Evolutionary conservation across 495 filamentous ascomycete genomes (phyloP).

Genomic region (Daldinia loculata): DNA sequence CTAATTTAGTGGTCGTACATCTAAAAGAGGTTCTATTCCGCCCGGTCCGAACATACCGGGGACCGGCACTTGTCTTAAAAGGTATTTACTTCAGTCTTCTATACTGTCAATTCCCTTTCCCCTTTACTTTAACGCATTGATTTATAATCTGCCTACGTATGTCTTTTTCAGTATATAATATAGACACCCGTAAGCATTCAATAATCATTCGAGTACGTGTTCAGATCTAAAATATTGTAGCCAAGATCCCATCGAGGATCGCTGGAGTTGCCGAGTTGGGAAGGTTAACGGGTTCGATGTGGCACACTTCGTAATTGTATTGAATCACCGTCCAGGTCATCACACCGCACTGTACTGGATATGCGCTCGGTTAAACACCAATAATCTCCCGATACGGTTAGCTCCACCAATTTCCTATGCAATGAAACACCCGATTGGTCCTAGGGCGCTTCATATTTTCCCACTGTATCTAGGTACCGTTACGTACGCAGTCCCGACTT

Average conservation of each 20-base stretch:
- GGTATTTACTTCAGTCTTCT: neutral
- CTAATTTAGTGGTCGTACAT: slow-evolving; percentile 2
- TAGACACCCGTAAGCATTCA: neutral
- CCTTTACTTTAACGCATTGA: neutral
- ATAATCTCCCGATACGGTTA: slow-evolving; percentile 6
- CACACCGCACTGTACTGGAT: slow-evolving; percentile 21
- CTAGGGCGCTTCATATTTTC: slow-evolving; percentile 25
- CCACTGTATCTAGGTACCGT: neutral
- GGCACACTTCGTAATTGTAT: slow-evolving; percentile 2
- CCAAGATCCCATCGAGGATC: slow-evolving; percentile 6
- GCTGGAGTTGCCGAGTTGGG: slow-evolving; percentile 22
- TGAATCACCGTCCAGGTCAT: neutral
- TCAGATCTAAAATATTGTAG: slow-evolving; percentile 7
- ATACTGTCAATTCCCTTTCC: neutral
- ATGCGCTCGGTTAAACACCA: slow-evolving; percentile 16
- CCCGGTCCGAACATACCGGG: neutral
- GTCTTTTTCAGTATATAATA: neutral
- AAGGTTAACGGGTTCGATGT: slow-evolving; percentile 17
- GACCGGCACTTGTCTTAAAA: neutral
- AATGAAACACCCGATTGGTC: slow-evolving; percentile 23
- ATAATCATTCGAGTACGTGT: slow-evolving; percentile 4
- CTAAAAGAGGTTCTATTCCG: neutral
- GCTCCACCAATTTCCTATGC: neutral
- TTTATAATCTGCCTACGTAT: neutral
- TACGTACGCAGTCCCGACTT: neutral